A percentile compares a stretch with the other conserved stretches of the same genome.
phyloP scores from a whole-genome alignment of 2,329 filamentous ascomycete genomes.

The Aspergillus ruber region DNA sequence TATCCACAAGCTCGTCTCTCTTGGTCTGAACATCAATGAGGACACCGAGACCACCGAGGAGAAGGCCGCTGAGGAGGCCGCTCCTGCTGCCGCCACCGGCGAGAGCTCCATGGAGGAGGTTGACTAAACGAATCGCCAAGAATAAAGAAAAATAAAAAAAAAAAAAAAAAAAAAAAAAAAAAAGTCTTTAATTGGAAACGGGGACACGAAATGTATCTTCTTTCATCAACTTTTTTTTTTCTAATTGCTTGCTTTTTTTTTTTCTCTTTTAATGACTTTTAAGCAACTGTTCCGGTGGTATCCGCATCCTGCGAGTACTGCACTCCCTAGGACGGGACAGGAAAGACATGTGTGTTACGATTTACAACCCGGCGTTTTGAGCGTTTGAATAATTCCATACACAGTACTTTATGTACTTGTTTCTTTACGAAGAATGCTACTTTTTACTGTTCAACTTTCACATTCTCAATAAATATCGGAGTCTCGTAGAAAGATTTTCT shows the following conservation, averaged over 20 bases:
- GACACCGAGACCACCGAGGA: constrained; percentile 65
- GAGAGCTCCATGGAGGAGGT: constrained; percentile 99
- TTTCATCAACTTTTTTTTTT: background rate
- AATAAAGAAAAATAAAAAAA: background rate
- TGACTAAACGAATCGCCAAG: constrained; percentile 60
- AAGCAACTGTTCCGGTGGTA: constrained; percentile 8
- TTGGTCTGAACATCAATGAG: constrained; percentile 96
- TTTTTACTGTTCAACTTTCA: background rate
- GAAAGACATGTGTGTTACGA: background rate
- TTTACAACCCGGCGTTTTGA: constrained; percentile 1
- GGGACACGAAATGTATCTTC: constrained; percentile 6
- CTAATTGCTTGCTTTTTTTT: constrained; percentile 5
- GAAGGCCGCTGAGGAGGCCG: constrained; percentile 50
- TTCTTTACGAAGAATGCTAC: background rate
- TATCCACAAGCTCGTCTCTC: constrained; percentile 98
- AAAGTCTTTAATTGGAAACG: constrained; percentile 6
- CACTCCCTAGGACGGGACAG: background rate
- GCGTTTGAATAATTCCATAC: constrained; percentile 1
- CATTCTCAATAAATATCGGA: background rate
- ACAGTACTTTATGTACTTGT: background rate
- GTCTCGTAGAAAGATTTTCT: background rate
- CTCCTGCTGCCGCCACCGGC: constrained; percentile 59
- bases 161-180: background rate
- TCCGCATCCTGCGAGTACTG: constrained; percentile 1
- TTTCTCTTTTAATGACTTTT: constrained; percentile 6